Base-by-base conservation (phyloP, 345 rosid species). In the Lenwebbia sp. region DNA sequence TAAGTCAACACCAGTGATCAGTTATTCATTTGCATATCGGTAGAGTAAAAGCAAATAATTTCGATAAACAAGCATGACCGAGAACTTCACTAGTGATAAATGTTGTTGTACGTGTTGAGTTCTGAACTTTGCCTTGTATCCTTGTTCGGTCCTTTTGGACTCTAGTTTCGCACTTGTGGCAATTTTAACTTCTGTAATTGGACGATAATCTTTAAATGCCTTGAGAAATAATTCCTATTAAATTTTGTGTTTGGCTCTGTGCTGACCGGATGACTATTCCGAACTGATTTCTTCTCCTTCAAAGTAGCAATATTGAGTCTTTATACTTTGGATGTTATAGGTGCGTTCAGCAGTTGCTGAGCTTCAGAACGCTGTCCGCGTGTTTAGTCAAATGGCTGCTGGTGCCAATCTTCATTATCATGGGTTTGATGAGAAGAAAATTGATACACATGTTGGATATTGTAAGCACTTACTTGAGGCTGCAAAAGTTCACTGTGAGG, bases 371-470 rank as follows among this genome's bases (percentile, higher is more conserved):
- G 99, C 98, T 88, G 99, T 97, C 70, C 96, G 97, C 41, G 86
- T 96, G 84, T 96, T 97, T 89, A 93, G 95, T 90, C 98, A 92
- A 85, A 85, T 97, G 88, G 94, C 96, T 87, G 99, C 98, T 87
- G 96, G 98, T 85, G 95, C 99, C 86, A 96, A 93, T 92, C 98
- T 94, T 83, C 95, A 96, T 82, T 92, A 94, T 88, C 99, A 96
- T 91, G 99, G 98, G 86, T 96, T 97, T 91, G 99, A 96, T 90
- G 92, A 93, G 91, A 97, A 97, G 93, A 97, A 97, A 91, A 97
- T 97, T 88, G 95, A 94, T 86, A 97, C 99, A 57, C 99, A 96
- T 89, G 99, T 95, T 78, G 99, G 94, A 87, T 97, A 97, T 91
- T 97, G 99, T 92, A 94, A 95, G 74, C 99, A 97, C 92, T 92